phyloP scores from a whole-genome alignment of 345 rosid species.

The Salix exigua region DNA sequence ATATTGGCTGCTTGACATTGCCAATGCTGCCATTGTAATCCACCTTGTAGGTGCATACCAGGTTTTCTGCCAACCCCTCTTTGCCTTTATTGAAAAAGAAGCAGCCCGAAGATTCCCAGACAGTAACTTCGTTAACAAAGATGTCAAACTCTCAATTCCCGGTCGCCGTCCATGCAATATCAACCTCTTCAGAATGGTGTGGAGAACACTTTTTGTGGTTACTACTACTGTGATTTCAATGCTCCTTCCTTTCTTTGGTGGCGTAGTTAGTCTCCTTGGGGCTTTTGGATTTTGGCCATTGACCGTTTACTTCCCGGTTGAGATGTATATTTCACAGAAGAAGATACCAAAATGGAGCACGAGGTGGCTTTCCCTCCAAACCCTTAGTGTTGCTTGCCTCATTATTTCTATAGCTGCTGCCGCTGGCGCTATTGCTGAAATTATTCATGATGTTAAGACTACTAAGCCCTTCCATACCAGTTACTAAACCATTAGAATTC shows the following conservation, averaged over 20 bases:
- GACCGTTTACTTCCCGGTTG: conserved; percentile 81
- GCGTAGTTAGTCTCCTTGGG: conserved; percentile 73
- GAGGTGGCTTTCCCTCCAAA: conserved; percentile 69
- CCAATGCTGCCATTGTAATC: conserved; percentile 69
- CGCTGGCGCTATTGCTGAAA: conserved; percentile 73
- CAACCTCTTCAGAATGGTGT: conserved; percentile 67
- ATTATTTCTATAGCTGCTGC: conserved; percentile 65
- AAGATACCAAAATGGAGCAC: conserved; percentile 70
- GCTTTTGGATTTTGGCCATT: conserved; percentile 93
- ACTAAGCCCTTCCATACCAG: conserved; percentile 59
- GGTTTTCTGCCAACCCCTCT: conserved; percentile 82
- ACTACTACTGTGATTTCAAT: conserved; percentile 63
- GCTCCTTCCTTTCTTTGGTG: conserved; percentile 85
- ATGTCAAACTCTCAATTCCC: conserved; percentile 44
- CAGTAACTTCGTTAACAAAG: conserved; percentile 53
- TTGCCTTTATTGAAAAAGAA: conserved; percentile 63
- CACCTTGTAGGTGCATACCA: conserved; percentile 93
- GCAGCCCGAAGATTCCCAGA: conserved; percentile 49
- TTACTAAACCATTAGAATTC: conserved; percentile 25
- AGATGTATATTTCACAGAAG: conserved; percentile 79
- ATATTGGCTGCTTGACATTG: conserved; percentile 84
- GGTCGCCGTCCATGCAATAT: conserved; percentile 45
- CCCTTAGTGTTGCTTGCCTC: conserved; percentile 66
- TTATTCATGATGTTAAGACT: conserved; percentile 49
- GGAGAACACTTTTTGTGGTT: conserved; percentile 78